Conservation (phyloP, 164 flowering plant genomes). For the Echeveria elegans region DNA sequence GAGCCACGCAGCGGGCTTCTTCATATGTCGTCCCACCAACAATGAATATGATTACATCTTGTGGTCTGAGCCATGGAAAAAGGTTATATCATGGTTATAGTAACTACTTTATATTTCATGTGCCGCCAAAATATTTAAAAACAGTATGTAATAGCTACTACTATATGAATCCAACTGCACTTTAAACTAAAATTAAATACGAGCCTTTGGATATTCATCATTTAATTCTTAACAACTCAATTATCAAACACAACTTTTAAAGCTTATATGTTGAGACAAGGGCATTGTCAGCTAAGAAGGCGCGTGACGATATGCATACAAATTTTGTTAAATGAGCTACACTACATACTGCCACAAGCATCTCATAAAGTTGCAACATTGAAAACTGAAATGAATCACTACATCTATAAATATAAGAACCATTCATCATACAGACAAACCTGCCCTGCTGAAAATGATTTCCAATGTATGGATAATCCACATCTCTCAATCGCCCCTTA, state of each 20-base stretch:
- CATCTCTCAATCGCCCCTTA: slow-evolving; percentile 89
- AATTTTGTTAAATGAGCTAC: not conserved
- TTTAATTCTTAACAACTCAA: not conserved
- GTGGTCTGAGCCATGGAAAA: slow-evolving; percentile 49
- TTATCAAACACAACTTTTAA: not conserved
- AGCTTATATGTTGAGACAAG: not conserved
- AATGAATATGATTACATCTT: slow-evolving; percentile 83
- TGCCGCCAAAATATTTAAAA: not conserved
- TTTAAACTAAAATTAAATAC: not conserved
- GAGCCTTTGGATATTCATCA: not conserved
- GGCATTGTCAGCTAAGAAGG: not conserved
- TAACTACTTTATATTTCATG: no score
- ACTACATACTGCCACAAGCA: not conserved
- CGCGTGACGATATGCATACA: not conserved
- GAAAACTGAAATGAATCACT: slow-evolving; percentile 1
- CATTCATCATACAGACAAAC: slow-evolving; percentile 27
- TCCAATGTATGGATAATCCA: slow-evolving; percentile 86
- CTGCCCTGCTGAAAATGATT: slow-evolving; percentile 93
- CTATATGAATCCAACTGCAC: not conserved
- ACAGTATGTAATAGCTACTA: not conserved
- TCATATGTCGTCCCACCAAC: slow-evolving; percentile 98
- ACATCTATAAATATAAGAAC: not conserved
- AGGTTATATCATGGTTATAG: not conserved
- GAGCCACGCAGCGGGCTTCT: slow-evolving; percentile 80
- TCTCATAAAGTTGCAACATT: not conserved